A percentile compares a stretch with the other conserved stretches of the same genome.
These are phyloP conservation scores for Wickerhamomyces canadensis DNA, from an alignment of 805 yeast species.

Conservation along the genomic window DNA sequence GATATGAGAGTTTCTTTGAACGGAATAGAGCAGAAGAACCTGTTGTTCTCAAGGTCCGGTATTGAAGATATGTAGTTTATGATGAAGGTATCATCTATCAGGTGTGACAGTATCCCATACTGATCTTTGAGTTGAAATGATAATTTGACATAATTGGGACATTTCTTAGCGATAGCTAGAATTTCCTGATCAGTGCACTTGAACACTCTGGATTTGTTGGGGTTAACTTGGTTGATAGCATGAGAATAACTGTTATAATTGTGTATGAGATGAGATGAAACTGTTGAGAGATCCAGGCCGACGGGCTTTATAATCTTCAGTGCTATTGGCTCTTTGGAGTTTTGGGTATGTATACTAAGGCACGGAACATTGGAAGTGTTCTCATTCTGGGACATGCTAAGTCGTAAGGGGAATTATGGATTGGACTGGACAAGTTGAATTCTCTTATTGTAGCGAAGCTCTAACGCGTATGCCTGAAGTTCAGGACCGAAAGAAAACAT, in stretches of 20 bases:
- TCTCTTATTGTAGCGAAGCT: too few relatives aligned
- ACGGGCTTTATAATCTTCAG: conserved; percentile 10
- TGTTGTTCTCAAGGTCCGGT: conserved; percentile 1
- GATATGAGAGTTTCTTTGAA: background rate
- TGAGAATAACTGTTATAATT: conserved; percentile 4
- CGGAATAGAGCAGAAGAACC: conserved; percentile 4
- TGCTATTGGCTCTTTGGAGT: conserved; percentile 2
- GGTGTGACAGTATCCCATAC: conserved; percentile 10
- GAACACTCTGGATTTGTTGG: conserved; percentile 19
- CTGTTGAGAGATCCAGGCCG: conserved; percentile 9
- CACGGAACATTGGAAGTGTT: too few relatives aligned
- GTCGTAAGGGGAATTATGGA: too few relatives aligned
- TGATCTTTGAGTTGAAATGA: conserved; percentile 18
- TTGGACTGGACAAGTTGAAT: too few relatives aligned
- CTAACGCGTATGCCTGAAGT: too few relatives aligned
- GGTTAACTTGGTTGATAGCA: conserved; percentile 7
- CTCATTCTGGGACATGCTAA: background rate
- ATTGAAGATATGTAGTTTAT: conserved; percentile 42
- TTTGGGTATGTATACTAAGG: background rate
- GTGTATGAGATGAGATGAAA: conserved; percentile 11
- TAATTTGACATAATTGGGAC: conserved; percentile 14
- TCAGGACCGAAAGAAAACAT: too few relatives aligned
- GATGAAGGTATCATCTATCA: conserved; percentile 19
- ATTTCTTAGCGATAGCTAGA: background rate
- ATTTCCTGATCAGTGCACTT: conserved; percentile 1